Conservation (phyloP, 805 yeast species). For the Vanderwaltozyma polyspora region DNA sequence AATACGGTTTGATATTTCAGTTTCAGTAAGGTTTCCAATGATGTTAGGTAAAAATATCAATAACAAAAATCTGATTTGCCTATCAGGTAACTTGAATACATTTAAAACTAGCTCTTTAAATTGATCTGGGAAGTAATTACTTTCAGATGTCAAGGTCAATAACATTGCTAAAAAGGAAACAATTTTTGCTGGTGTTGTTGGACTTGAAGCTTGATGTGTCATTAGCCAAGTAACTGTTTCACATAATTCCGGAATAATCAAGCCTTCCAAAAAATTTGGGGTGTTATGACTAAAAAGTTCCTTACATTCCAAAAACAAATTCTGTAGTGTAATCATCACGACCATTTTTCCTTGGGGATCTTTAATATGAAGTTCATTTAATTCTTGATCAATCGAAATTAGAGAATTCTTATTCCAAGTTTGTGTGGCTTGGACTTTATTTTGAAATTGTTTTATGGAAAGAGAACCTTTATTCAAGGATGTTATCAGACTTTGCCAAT, state of each 20-base stretch:
- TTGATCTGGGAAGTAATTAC: conserved; percentile 23
- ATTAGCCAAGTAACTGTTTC: conserved; percentile 10
- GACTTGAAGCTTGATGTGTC: conserved; percentile 9
- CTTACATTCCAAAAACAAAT: conserved; percentile 29
- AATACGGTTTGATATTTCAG: conserved; percentile 57
- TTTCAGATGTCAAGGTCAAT: conserved; percentile 30
- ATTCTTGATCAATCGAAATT: conserved; percentile 39
- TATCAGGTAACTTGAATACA: conserved; percentile 56
- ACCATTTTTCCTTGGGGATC: conserved; percentile 42
- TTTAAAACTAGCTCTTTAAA: conserved; percentile 51
- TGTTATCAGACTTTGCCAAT: conserved; percentile 20
- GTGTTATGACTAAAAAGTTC: conserved; percentile 27
- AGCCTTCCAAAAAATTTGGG: conserved; percentile 47
- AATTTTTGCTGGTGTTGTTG: conserved; percentile 23
- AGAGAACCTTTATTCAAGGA: conserved; percentile 13
- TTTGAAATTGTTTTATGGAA: conserved; percentile 26
- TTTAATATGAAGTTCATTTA: conserved; percentile 47
- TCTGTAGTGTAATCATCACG: conserved; percentile 17
- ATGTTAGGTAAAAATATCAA: conserved; percentile 51
- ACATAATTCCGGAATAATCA: conserved; percentile 58
- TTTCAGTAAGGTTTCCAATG: conserved; percentile 38
- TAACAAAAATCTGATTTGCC: conserved; percentile 66
- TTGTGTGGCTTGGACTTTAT: conserved; percentile 22
- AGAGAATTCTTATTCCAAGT: conserved; percentile 35
- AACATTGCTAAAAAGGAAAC: conserved; percentile 22